Conservation (phyloP, 805 yeast species). For the Candida easanensis region DNA sequence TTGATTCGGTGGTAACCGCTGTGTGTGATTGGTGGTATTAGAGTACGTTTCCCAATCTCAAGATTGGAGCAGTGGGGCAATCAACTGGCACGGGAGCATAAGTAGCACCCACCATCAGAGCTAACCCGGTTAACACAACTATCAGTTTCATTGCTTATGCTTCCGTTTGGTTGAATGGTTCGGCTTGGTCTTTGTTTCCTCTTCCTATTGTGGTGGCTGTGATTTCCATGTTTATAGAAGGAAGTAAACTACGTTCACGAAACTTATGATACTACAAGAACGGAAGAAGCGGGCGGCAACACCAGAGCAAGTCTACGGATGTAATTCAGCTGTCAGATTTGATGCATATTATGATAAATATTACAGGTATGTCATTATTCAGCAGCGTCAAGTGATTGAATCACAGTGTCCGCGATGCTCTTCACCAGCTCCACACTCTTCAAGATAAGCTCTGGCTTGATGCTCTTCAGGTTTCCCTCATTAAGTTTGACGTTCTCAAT, state of each 20-base stretch:
- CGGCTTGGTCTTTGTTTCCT: too few species aligned
- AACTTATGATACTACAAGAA: too few species aligned
- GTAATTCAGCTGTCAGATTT: too few species aligned
- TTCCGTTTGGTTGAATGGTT: too few species aligned
- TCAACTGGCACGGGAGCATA: slow-evolving; percentile 28
- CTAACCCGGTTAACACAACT: background rate
- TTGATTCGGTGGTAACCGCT: background rate
- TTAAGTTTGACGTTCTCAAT: slow-evolving; percentile 65
- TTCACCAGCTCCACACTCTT: slow-evolving; percentile 58
- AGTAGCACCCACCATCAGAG: background rate
- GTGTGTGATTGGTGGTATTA: slow-evolving; percentile 4
- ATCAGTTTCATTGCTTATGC: background rate
- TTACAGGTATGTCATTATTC: slow-evolving; percentile 2
- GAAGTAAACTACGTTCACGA: too few species aligned
- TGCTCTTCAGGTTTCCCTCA: slow-evolving; percentile 50
- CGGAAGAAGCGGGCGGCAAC: too few species aligned
- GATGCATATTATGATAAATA: background rate
- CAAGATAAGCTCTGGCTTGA: slow-evolving; percentile 44
- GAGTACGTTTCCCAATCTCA: slow-evolving; percentile 18
- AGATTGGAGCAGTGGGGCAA: slow-evolving; percentile 27
- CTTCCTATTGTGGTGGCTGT: too few species aligned
- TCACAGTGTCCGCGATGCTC: slow-evolving; percentile 60
- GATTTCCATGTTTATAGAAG: too few species aligned
- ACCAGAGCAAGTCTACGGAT: too few species aligned
- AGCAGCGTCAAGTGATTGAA: slow-evolving; percentile 28